These are phyloP conservation scores for Trametes villosa DNA, from an alignment of 768 basidiomycete species.

Conservation along the genomic window DNA sequence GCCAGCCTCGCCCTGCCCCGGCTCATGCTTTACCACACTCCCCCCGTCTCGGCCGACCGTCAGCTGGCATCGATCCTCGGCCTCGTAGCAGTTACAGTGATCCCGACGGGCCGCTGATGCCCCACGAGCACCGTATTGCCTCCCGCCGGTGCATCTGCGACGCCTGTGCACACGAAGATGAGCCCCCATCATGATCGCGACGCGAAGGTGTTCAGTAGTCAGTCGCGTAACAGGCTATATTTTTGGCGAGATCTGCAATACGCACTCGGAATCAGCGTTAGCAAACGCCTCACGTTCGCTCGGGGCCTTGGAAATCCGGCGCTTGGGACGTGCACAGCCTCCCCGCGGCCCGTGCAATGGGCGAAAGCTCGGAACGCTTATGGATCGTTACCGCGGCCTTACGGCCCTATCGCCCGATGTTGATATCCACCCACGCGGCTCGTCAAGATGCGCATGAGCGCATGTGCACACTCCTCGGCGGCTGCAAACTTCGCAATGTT, in stretches of 20 bases:
- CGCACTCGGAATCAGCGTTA: too few species aligned
- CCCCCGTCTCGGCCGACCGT: too few species aligned
- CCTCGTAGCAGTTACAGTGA: neutral
- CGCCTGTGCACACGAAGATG: neutral
- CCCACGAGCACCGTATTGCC: constrained; percentile 3
- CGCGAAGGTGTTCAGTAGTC: neutral
- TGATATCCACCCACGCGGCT: too few species aligned
- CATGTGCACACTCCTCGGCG: too few species aligned
- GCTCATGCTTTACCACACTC: neutral
- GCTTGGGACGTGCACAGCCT: neutral
- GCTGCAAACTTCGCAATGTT: neutral
- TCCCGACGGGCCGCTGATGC: neutral
- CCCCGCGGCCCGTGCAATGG: too few species aligned
- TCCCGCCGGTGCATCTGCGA: constrained; percentile 2
- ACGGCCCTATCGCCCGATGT: too few species aligned
- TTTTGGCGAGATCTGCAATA: neutral
- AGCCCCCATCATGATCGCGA: neutral
- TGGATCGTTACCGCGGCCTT: neutral
- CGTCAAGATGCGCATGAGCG: too few species aligned
- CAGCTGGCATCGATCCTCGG: neutral
- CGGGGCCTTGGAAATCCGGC: neutral
- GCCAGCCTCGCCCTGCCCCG: neutral
- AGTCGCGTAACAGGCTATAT: too few species aligned
- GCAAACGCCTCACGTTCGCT: too few species aligned
- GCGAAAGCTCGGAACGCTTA: neutral